Evolutionary conservation across 495 filamentous ascomycete genomes (phyloP), one percentile per base, ranked within the genome.

Genomic region (Clohesyomyces aquaticus): DNA sequence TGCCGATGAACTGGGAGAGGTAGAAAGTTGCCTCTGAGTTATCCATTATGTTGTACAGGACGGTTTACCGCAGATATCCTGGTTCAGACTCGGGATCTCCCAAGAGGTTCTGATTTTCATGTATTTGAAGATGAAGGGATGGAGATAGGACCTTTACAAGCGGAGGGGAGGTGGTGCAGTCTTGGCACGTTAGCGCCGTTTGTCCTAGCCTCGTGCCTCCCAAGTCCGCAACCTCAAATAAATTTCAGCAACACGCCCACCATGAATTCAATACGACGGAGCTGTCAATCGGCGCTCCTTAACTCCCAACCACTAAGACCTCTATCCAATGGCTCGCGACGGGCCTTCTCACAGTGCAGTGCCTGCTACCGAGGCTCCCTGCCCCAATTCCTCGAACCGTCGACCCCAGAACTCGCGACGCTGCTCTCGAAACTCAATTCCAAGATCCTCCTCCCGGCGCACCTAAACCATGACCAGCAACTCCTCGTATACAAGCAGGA

Each of bases 1-100:
- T 85, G 75, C 83, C 85, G 28, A 91, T 74, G 59, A 89, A 73
- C 4, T 67, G 59, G 6, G 63, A 41, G 21, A 77, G 71, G 60
- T 65, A 71, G 48, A 55, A 29, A 14, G 29, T 67, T 26, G 68
- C 68, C 45, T 71, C 49, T 28, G 42, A 25, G 51, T 67, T 71
- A 25, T 71, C 64, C 68, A 71, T 67, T n/a, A 26, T 23, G n/a
- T n/a, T n/a, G n/a, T n/a, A n/a, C n/a, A n/a, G n/a, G n/a, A n/a
- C n/a, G n/a, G n/a, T n/a, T n/a, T n/a, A n/a, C n/a, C n/a, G n/a
- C n/a, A n/a, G n/a, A n/a, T n/a, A n/a, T n/a, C n/a, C n/a, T n/a
- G n/a, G n/a, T n/a, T n/a, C n/a, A n/a, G n/a, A n/a, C n/a, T n/a
- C n/a, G n/a, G n/a, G n/a, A n/a, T n/a, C n/a, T n/a, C n/a, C n/a